phyloP scores from a whole-genome alignment of 805 yeast species.

The Maudiozyma barnettii region DNA sequence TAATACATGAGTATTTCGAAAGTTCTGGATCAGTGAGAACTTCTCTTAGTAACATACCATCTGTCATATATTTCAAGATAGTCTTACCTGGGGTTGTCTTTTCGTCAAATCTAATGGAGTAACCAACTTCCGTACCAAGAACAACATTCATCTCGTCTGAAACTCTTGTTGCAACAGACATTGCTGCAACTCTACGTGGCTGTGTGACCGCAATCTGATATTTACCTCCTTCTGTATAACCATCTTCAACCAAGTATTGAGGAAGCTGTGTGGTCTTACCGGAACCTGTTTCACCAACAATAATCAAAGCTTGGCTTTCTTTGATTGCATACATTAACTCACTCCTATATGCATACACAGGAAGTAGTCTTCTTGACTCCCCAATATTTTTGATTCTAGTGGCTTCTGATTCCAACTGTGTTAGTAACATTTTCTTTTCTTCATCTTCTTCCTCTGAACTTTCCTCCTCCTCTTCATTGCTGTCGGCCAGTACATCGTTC shows the following conservation, averaged over 20 bases:
- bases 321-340: conserved; percentile 51
- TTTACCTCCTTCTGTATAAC: conserved; percentile 51
- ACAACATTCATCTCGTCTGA: conserved; percentile 76
- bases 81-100: conserved; percentile 51
- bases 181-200: conserved; percentile 93
- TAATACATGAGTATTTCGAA: conserved; percentile 62
- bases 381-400: conserved; percentile 28
- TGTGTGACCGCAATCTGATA: conserved; percentile 78
- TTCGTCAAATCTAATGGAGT: conserved; percentile 81
- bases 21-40: conserved; percentile 68
- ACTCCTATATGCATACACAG: conserved; percentile 59
- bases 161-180: conserved; percentile 81
- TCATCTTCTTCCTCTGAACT: conserved; percentile 18
- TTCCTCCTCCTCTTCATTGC: conserved; percentile 26
- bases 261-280: conserved; percentile 94
- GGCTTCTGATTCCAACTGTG: conserved; percentile 21
- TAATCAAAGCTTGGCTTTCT: conserved; percentile 57
- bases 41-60: conserved; percentile 89
- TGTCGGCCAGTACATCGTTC: conserved; percentile 21
- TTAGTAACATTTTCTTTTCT: conserved; percentile 19
- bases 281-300: conserved; percentile 86
- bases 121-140: conserved; percentile 88
- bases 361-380: conserved; percentile 55
- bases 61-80: conserved; percentile 80
- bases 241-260: conserved; percentile 76